Evolutionary conservation across 2,329 filamentous ascomycete genomes (phyloP).

Genomic region (Cercospora janseana): DNA sequence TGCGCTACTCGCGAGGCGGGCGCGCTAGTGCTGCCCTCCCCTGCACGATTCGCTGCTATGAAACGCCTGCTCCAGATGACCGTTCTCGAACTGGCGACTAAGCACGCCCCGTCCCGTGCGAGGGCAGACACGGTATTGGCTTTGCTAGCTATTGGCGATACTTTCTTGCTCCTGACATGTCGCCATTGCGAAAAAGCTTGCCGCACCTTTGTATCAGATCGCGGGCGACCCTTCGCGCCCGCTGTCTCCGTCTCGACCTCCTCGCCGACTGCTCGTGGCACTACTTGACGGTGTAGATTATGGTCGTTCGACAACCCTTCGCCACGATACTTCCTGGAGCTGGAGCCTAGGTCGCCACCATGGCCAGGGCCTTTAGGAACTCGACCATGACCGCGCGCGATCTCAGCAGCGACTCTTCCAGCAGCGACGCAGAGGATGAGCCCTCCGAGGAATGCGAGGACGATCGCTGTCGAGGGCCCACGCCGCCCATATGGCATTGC

Average conservation of each 20-base stretch:
- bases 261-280: background rate
- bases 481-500: conserved; percentile 34
- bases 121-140: background rate
- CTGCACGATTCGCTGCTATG: conserved; percentile 13
- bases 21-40: conserved; percentile 1
- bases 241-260: background rate
- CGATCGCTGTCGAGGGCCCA: conserved; percentile 33
- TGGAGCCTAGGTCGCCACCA: conserved; percentile 3
- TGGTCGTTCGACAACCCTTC: conserved; percentile 8
- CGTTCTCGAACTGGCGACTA: conserved; percentile 8
- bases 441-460: conserved; percentile 34
- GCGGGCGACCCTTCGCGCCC: background rate
- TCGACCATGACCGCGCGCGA: conserved; percentile 11
- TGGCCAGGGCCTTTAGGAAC: conserved; percentile 7
- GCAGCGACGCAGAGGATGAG: conserved; percentile 15
- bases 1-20: conserved; percentile 9
- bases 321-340: background rate
- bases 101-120: conserved; percentile 10
- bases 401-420: conserved; percentile 16
- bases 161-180: conserved; percentile 8
- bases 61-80: conserved; percentile 11
- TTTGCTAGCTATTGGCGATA: conserved; percentile 1
- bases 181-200: conserved; percentile 2
- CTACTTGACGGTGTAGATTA: conserved; percentile 1
- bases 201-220: conserved; percentile 8